phyloP scores from a whole-genome alignment of 106 monocot genomes.

The Dendrobium huoshanense region DNA sequence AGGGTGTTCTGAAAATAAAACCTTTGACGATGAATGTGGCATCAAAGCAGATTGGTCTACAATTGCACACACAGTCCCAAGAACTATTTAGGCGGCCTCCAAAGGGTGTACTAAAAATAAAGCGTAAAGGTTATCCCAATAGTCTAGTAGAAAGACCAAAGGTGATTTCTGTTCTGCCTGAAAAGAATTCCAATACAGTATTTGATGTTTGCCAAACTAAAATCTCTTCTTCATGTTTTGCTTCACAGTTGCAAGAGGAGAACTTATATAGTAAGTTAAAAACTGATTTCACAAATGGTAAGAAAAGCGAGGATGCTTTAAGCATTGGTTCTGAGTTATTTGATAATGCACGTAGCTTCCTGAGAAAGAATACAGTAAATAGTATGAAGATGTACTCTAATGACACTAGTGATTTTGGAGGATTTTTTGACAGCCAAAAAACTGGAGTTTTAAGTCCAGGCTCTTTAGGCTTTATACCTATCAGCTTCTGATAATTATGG shows the following conservation, averaged over 20 bases:
- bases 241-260: slow-evolving; percentile 14
- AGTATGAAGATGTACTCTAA: not conserved
- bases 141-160: slow-evolving; percentile 2
- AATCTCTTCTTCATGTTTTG: slow-evolving; percentile 13
- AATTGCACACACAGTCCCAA: slow-evolving; percentile 13
- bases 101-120: slow-evolving; percentile 84
- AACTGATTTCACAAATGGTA: not conserved
- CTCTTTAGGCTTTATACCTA: slow-evolving; percentile 1
- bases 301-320: not conserved
- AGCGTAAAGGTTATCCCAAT: slow-evolving; percentile 21
- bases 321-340: not conserved
- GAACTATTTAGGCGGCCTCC: slow-evolving; percentile 26
- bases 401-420: not conserved
- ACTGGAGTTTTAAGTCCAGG: not conserved
- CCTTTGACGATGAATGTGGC: slow-evolving; percentile 16
- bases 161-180: slow-evolving; percentile 8
- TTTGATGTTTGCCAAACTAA: slow-evolving; percentile 8
- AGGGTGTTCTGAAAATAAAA: slow-evolving; percentile 53
- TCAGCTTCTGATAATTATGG: not conserved
- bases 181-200: slow-evolving; percentile 8
- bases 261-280: slow-evolving; percentile 12
- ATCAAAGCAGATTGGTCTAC: slow-evolving; percentile 15
- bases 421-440: not conserved
- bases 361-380: not conserved
- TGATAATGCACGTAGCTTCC: not conserved